Base-by-base conservation (phyloP, 1,139 yeast species). In the Yamadazyma siamensis region DNA sequence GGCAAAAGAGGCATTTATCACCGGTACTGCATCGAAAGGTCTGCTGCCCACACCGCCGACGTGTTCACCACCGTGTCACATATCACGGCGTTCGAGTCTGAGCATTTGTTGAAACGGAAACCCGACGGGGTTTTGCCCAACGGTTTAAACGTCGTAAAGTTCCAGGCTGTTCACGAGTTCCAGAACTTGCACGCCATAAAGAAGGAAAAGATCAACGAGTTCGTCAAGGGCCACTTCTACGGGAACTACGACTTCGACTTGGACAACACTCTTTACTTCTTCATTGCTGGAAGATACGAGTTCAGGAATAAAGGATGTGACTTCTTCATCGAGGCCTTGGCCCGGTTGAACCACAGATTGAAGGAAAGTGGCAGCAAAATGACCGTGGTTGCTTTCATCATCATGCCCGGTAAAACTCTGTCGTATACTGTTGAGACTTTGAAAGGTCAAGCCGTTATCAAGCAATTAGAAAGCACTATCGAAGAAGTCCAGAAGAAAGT, bases 111-210 rank as follows among this genome's bases (percentile, higher is more conserved):
- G 49, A 91, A 89, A 56, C 75, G 98, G 43, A 89, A 89, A 56
- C 98, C 98, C 2, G 98, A 91, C 53, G 98, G 98, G 2, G 96
- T 91, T 20, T 72, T 91, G 52, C 98, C 98, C 36, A 91, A 91
- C 54, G 98, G 98, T 27, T 73, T 91, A 45, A 91, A 91, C 55
- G 97, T 91, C 36, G 88, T 88, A 44, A 91, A 91, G 65, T 91
- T 91, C 62, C 94, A 86, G 50, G 97, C 97, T 2, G 95, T 89
- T 45, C 98, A 91, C 59, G 98, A 91, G 63, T 91, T 91, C 67
- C 98, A 91, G 63, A 91, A 91, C 60, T 70, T 91, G 59, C 98
- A 91, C 62, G 96, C 96, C 15, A 63, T 81, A 44, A 82, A 83
- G 57, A 91, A 91, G 69, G 95, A 80, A 34, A 87, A 87, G 56